Conservation (phyloP, 306 rosid genomes). For the Crotalaria pallida region DNA sequence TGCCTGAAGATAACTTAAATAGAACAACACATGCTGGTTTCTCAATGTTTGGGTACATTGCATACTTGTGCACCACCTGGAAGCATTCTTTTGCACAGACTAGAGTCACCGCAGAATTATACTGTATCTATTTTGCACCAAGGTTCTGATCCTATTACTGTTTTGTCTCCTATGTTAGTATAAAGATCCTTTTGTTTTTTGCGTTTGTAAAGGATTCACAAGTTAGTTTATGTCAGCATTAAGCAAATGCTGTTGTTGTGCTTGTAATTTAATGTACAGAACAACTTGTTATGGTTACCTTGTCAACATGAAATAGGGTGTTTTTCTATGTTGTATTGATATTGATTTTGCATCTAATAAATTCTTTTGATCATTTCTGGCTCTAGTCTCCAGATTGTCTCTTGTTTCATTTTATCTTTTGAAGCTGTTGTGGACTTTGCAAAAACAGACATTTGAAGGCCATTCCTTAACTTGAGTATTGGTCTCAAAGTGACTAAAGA, state of each 20-base stretch:
- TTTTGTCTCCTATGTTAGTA: slow-evolving; percentile 31
- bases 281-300: slow-evolving; percentile 38
- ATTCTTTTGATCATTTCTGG: slow-evolving; percentile 33
- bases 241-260: slow-evolving; percentile 32
- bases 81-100: slow-evolving; percentile 56
- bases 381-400: background rate
- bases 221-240: slow-evolving; percentile 32
- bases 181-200: slow-evolving; percentile 26
- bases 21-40: slow-evolving; percentile 29
- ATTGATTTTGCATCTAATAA: slow-evolving; percentile 31
- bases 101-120: slow-evolving; percentile 12
- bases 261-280: slow-evolving; percentile 59
- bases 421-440: background rate
- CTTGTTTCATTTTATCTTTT: background rate
- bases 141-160: slow-evolving; percentile 27
- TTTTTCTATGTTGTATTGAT: slow-evolving; percentile 32
- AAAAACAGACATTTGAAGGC: background rate
- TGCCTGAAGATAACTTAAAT: slow-evolving; percentile 32
- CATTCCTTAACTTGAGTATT: background rate
- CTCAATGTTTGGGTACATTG: slow-evolving; percentile 34
- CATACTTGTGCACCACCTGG: slow-evolving; percentile 40
- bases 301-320: slow-evolving; percentile 33
- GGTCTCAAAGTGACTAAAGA: background rate
- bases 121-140: slow-evolving; percentile 30
- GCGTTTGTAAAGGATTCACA: slow-evolving; percentile 50